Conservation (phyloP, 2,329 filamentous ascomycete species). For the Endocalyx cinctus region DNA sequence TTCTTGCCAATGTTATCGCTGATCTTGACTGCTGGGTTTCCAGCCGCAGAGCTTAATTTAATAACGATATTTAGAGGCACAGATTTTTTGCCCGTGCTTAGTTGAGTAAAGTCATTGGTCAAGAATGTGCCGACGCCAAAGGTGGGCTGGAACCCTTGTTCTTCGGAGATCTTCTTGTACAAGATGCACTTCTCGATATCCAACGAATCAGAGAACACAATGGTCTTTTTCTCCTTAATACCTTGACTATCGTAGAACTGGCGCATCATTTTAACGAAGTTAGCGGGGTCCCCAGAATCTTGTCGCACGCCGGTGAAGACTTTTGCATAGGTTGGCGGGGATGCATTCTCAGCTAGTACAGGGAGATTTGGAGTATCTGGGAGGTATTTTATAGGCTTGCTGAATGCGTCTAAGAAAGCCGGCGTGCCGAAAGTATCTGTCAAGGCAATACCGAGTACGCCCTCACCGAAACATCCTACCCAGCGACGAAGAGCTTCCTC, state of each 20-base stretch:
- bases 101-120: slow-evolving; percentile 85
- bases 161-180: slow-evolving; percentile 81
- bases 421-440: slow-evolving; percentile 96
- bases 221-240: slow-evolving; percentile 75
- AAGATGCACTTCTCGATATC: slow-evolving; percentile 87
- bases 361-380: slow-evolving; percentile 32
- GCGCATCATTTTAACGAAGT: slow-evolving; percentile 74
- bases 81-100: slow-evolving; percentile 73
- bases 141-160: slow-evolving; percentile 73
- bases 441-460: slow-evolving; percentile 78
- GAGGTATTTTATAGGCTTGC: slow-evolving; percentile 51
- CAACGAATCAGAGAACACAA: slow-evolving; percentile 94
- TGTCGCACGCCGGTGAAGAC: slow-evolving; percentile 81
- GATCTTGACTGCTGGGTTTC: slow-evolving; percentile 84
- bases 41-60: slow-evolving; percentile 82
- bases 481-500: slow-evolving; percentile 82
- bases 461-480: slow-evolving; percentile 85
- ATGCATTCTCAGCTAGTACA: slow-evolving; percentile 34
- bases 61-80: slow-evolving; percentile 95
- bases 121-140: slow-evolving; percentile 96
- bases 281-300: slow-evolving; percentile 80
- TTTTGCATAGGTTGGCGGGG: slow-evolving; percentile 66
- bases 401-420: slow-evolving; percentile 81
- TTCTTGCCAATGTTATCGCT: slow-evolving; percentile 92
- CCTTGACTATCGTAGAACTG: slow-evolving; percentile 74